Evolutionary conservation across 192 early-diverging fungal genomes (phyloP), one percentile per base, ranked within the genome.

Genomic region (Coemansia sp.): DNA sequence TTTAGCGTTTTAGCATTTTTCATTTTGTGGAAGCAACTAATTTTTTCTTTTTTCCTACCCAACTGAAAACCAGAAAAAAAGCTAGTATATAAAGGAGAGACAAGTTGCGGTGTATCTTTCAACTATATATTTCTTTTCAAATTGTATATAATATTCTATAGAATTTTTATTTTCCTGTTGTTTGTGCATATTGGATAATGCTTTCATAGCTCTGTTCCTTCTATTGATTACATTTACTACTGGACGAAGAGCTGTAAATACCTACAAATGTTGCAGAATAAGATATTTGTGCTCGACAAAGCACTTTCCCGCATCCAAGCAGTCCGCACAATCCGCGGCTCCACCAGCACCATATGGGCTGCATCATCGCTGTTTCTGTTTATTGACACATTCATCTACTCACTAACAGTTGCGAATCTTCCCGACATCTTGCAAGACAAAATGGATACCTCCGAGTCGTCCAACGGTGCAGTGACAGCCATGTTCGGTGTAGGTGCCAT

Each of bases 311-410:
- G 59, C 9, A 37, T 62, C 11, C 58, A 43, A 23, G 43, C 44
- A 4, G 40, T 72, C 12, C 48, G 62, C 11, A 54, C 18, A 16
- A 43, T 71, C 12, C 73, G 70, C 40, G 13, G 37, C 37, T 67
- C 69, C 6, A 57, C 70, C n/a, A 47, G 23, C 4, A 72, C 78
- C 23, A 69, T 72, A 16, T 81, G 78, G 77, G 77, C 71, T 0
- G 42, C 65, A 21, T 62, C 73, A 1, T 66, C 68, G 45, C 63
- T 75, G 10, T 69, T 69, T 39, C 73, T 75, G 12, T 75, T 68
- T 16, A 68, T 77, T 11, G 75, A 77, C 26, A 77, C 75, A 6
- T 72, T 77, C 44, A 47, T 77, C 23, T 77, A 77, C 52, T 39
- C 66, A 0, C 67, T 77, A 32, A 71, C 75, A 0, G 67, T 77